These are phyloP conservation scores for Sanghuangporus baumii DNA, from an alignment of 1,284 basidiomycete species.

Conservation along the genomic window DNA sequence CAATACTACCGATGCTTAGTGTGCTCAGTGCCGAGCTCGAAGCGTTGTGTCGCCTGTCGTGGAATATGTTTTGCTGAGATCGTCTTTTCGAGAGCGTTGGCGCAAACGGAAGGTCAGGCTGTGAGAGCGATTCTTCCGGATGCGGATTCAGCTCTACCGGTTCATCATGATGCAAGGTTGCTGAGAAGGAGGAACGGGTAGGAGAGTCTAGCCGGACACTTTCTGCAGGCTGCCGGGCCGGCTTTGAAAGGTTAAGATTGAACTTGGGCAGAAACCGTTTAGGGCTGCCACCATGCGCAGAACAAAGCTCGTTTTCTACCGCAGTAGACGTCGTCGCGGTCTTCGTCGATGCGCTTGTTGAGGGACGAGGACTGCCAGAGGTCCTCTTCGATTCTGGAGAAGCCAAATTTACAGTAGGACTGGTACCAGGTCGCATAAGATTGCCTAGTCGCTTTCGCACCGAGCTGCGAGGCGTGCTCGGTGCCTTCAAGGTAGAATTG, in stretches of 20 bases:
- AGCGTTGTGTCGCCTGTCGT: constrained; percentile 7
- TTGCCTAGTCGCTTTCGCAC: constrained; percentile 10
- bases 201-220: constrained; percentile 6
- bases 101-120: background rate
- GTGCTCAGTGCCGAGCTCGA: constrained; percentile 17
- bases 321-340: constrained; percentile 14
- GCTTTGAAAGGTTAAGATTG: constrained; percentile 7
- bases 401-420: background rate
- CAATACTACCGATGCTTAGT: constrained; percentile 16
- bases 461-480: constrained; percentile 6
- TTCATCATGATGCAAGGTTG: background rate
- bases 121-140: background rate
- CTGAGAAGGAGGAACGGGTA: constrained; percentile 10
- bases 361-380: constrained; percentile 13
- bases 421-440: constrained; percentile 4
- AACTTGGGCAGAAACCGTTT: constrained; percentile 10
- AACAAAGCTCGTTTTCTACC: constrained; percentile 14
- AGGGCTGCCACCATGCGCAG: background rate
- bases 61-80: constrained; percentile 10
- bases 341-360: constrained; percentile 12
- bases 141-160: background rate
- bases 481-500: constrained; percentile 3
- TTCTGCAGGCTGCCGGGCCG: background rate
- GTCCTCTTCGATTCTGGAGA: constrained; percentile 4
- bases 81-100: constrained; percentile 6